phyloP scores from a whole-genome alignment of 345 rosid genomes.

The Citrus glauca region DNA sequence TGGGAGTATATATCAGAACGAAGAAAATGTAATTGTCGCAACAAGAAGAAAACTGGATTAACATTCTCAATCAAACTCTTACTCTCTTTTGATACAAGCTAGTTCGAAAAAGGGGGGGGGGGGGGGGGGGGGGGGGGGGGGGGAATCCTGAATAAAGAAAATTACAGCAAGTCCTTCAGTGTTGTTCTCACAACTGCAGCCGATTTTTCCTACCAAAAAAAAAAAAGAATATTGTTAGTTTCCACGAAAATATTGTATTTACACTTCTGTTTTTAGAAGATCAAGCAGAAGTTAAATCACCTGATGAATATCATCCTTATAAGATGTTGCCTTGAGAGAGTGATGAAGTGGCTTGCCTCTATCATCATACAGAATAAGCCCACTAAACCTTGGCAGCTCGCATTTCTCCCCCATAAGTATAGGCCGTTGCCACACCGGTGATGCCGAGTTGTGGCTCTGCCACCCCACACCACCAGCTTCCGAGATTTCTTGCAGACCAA shows the following conservation, averaged over 20 bases:
- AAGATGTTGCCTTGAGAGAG: slow-evolving; percentile 23
- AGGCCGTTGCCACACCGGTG: slow-evolving; percentile 79
- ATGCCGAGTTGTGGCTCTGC: slow-evolving; percentile 57
- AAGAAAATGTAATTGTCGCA: not conserved
- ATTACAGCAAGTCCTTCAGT: slow-evolving; percentile 45
- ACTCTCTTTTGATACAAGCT: not conserved
- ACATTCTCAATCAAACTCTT: not conserved
- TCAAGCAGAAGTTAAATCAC: not conserved
- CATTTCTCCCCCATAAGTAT: slow-evolving; percentile 90
- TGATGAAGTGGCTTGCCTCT: slow-evolving; percentile 43
- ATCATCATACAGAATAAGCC: slow-evolving; percentile 75
- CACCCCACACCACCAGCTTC: slow-evolving; percentile 17
- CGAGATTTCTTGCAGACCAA: slow-evolving; percentile 22
- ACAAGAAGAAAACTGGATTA: not conserved
- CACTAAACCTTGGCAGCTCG: slow-evolving; percentile 72
- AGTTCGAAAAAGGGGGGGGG: not conserved
- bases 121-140: no score
- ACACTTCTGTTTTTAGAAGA: not conserved
- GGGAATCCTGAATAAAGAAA: not conserved
- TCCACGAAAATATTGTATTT: not conserved
- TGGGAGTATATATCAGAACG: not conserved
- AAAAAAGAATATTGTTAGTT: not conserved
- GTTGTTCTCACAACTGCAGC: slow-evolving; percentile 37
- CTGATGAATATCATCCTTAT: slow-evolving; percentile 3
- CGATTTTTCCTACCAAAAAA: slow-evolving; percentile 32